phyloP scores from a whole-genome alignment of 371 early-diverging fungal species.

The Apophysomyces ossiformis region DNA sequence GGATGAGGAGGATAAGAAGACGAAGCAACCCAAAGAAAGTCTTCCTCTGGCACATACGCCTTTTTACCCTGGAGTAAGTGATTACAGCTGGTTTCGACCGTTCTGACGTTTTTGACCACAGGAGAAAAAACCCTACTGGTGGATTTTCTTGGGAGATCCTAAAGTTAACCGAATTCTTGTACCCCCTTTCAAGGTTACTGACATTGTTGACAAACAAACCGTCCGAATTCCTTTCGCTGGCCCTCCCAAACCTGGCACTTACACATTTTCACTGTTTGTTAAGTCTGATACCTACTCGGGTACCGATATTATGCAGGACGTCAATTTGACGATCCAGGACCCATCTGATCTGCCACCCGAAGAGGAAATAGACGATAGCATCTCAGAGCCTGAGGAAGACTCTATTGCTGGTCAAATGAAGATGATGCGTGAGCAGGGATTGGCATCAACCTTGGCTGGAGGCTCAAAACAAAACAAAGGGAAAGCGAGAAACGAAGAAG shows the following conservation, averaged over 20 bases:
- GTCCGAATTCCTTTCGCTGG: conserved; percentile 93
- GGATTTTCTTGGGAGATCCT: conserved; percentile 89
- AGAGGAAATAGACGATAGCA: conserved; percentile 86
- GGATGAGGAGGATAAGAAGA: conserved; percentile 32
- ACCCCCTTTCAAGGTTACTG: conserved; percentile 78
- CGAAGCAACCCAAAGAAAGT: conserved; percentile 30
- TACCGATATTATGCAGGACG: conserved; percentile 76
- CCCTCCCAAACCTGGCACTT: conserved; percentile 85
- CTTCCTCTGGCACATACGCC: conserved; percentile 69
- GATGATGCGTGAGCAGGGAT: conserved; percentile 77
- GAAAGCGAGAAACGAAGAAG: conserved; percentile 45
- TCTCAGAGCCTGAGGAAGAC: conserved; percentile 96
- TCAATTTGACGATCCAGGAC: conserved; percentile 76
- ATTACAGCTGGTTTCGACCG: neutral
- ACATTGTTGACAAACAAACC: conserved; percentile 71
- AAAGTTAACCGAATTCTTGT: conserved; percentile 83
- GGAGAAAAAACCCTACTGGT: conserved; percentile 90
- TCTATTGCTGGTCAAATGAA: conserved; percentile 94
- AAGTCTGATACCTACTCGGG: conserved; percentile 91
- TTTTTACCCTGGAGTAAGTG: conserved; percentile 57
- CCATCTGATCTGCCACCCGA: conserved; percentile 71
- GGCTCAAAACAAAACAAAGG: conserved; percentile 46
- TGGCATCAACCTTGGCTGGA: conserved; percentile 64
- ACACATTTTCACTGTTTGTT: conserved; percentile 82
- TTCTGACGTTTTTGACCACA: conserved; percentile 6